Base-by-base conservation (phyloP, 2,329 filamentous ascomycete species). In the Emericellopsis atlantica region DNA sequence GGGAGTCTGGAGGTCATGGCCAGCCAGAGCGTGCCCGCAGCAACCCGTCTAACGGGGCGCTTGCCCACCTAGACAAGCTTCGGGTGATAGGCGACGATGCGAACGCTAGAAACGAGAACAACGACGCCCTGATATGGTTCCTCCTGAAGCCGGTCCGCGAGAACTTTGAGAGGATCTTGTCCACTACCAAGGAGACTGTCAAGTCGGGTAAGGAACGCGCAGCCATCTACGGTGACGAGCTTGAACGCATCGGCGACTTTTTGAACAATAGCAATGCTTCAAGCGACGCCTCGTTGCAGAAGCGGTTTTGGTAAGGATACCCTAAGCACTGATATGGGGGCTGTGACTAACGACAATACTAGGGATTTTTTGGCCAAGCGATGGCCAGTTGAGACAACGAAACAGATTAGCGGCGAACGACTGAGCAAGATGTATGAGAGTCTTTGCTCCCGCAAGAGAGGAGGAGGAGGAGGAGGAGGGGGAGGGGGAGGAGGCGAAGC, bases 221-320 rank as follows among this genome's bases (percentile, higher is more conserved):
- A 18, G 70, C 66, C 50, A 69, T 79, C 35, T 72, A 81, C 52
- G 79, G 78, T 49, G 62, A 65, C 23, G 73, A 80, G 51, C 59
- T 82, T 32, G 64, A 79, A 34, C 67, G 67, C 5, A 77, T 82
- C 54, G 79, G 79, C 40, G 70, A 73, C 42, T 80, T 79, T 50
- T 72, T 81, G 45, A 69, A 73, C 39, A 61, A 61, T 24, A 58
- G 67, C 29, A 64, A 64, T 40, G 64, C 66, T 24, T 52, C 56
- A 39, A 57, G 60, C 10, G 57, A 62, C 31, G 57, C 61, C 37
- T 58, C 59, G 44, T 53, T 72, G 33, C 67, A 71, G 48, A 64
- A 65, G 38, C 66, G 67, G 39, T 63, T 73, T 42, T 74, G 70
- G 69, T 72, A 57, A 57, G 67, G 53, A 3, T 12, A 7, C n/a